These are phyloP conservation scores for Pseudocercospora eumusae DNA, from an alignment of 2,329 filamentous ascomycete species.

Conservation along the genomic window DNA sequence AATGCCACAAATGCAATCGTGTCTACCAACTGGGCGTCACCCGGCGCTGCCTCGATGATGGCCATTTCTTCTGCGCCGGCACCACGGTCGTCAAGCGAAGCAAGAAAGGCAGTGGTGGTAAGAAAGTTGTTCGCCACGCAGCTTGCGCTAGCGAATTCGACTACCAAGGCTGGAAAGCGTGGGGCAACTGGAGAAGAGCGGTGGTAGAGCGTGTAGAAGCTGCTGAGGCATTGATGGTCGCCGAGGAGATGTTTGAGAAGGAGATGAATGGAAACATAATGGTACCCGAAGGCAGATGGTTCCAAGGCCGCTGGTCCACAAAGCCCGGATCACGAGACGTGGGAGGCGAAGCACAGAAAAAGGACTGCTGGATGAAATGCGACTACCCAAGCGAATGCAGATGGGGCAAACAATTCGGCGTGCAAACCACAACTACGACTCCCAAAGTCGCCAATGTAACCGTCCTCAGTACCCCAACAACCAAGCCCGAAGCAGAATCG, in stretches of 20 bases:
- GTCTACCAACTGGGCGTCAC: conserved; percentile 54
- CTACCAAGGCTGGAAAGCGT: conserved; percentile 54
- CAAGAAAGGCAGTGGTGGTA: conserved; percentile 33
- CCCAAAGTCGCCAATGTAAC: conserved; percentile 7
- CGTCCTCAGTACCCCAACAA: conserved; percentile 5
- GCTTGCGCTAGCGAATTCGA: conserved; percentile 57
- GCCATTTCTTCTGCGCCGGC: conserved; percentile 57
- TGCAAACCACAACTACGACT: conserved; percentile 24
- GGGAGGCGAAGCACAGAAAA: conserved; percentile 18
- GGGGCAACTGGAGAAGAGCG: conserved; percentile 47
- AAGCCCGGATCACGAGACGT: conserved; percentile 12
- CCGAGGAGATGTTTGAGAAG: conserved; percentile 19
- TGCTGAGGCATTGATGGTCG: conserved; percentile 29
- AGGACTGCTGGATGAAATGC: conserved; percentile 49
- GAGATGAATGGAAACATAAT: conserved; percentile 11
- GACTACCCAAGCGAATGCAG: conserved; percentile 52
- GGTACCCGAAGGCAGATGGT: conserved; percentile 26
- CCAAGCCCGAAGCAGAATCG: conserved; percentile 3
- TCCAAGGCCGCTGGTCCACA: conserved; percentile 23
- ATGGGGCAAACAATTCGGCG: conserved; percentile 41
- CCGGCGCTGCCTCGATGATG: conserved; percentile 56
- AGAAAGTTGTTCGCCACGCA: conserved; percentile 37
- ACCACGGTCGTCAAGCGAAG: conserved; percentile 43
- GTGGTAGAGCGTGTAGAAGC: conserved; percentile 30
- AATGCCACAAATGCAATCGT: conserved; percentile 54